These are phyloP conservation scores for Rhynchosporium agropyri DNA, from an alignment of 2,329 filamentous ascomycete species.

Conservation along the genomic window DNA sequence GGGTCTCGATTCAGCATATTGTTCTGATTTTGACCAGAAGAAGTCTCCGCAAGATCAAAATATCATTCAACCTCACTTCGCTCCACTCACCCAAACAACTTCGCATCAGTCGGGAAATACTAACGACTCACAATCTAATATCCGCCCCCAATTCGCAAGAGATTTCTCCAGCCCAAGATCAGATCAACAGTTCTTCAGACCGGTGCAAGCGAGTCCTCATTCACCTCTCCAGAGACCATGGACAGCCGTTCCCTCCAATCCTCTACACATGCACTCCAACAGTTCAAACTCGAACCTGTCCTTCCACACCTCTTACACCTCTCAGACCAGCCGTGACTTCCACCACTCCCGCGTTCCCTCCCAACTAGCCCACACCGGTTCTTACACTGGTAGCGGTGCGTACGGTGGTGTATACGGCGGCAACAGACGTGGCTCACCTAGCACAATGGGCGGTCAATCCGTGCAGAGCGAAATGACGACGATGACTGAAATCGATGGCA, in stretches of 20 bases:
- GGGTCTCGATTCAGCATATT: constrained; percentile 42
- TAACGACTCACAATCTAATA: constrained; percentile 19
- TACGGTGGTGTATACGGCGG: constrained; percentile 7
- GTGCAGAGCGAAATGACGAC: constrained; percentile 56
- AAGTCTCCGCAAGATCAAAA: constrained; percentile 27
- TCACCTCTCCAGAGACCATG: constrained; percentile 58
- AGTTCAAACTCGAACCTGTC: constrained; percentile 55
- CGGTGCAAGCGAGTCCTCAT: constrained; percentile 64
- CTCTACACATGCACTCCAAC: constrained; percentile 34
- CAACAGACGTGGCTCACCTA: constrained; percentile 37
- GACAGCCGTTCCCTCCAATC: constrained; percentile 40
- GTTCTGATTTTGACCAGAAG: constrained; percentile 39
- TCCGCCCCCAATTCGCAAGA: constrained; percentile 20
- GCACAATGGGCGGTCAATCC: constrained; percentile 46
- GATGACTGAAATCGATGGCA: constrained; percentile 42
- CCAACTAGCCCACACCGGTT: constrained; percentile 2
- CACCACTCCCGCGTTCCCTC: constrained; percentile 29
- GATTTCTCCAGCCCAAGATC: constrained; percentile 47
- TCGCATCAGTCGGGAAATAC: constrained; percentile 20
- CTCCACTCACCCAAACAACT: constrained; percentile 22
- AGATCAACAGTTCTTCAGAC: constrained; percentile 60
- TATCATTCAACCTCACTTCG: constrained; percentile 3
- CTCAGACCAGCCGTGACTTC: constrained; percentile 6
- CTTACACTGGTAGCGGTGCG: too few relatives aligned
- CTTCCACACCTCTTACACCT: not conserved